Evolutionary conservation across 371 early-diverging fungal species (phyloP), one percentile per base, ranked within the genome.

Genomic region (Lichtheimia ornata): DNA sequence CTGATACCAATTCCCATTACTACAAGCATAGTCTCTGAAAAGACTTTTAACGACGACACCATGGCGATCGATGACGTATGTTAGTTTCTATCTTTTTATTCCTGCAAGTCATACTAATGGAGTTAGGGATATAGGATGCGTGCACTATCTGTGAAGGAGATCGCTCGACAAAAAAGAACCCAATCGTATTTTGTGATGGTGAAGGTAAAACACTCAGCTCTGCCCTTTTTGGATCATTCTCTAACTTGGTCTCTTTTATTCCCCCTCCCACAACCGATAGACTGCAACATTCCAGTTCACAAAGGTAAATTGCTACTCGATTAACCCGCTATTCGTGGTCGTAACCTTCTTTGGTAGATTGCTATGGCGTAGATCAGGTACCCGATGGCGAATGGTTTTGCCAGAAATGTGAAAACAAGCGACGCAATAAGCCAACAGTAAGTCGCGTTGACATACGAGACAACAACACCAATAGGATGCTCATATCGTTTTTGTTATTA

Each of bases 171-270:
- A 58, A 67, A 15, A 65, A 65, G 43, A 82, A 82, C 56, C 70
- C 59, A 20, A 82, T 82, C 61, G 64, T 82, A 20, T 78, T 80
- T 28, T 82, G 83, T 62, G 83, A 82, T 58, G 83, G 83, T 5
- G 65, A 72, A 63, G 78, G 82, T 77, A 63, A 50, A 60, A 43
- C 60, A 56, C 24, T 50, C 13, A 28, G 20, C 13, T 22, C 18
- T 41, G 28, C 18, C 17, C 24, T 42, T 51, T 50, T 28, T 35
- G 9, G 35, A 35, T 35, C 35, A 35, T 35, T 35, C 35, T 35
- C 6, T 28, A 40, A 51, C 24, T 42, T 30, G 43, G 13, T 9
- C 20, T 40, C 2, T 13, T 15, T 17, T n/a, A 1, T 22, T 22
- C 22, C 22, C 22, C 22, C 50, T 15, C 17, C 15, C 18, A 40